Conservation (phyloP, 73 alveolate genomes). For the Urostyla sp. region DNA sequence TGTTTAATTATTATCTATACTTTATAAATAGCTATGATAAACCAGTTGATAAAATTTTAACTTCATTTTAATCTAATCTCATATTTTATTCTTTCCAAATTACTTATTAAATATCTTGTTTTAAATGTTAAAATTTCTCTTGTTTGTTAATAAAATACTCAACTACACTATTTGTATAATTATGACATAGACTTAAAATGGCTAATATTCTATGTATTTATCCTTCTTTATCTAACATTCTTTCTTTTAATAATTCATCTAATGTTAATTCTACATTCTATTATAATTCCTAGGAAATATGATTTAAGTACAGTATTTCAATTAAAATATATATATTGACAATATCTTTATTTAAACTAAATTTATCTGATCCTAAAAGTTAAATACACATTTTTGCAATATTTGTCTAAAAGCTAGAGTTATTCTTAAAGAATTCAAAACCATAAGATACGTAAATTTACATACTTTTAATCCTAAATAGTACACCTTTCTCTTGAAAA, state of each 20-base stretch:
- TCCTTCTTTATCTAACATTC: conserved; percentile 20
- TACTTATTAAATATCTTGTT: neutral
- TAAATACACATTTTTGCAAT: neutral
- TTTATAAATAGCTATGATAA: neutral
- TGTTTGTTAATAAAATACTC: conserved; percentile 11
- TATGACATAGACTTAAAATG: conserved; percentile 18
- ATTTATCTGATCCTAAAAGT: neutral
- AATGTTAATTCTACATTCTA: neutral
- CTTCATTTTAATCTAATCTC: neutral
- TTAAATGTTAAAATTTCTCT: neutral
- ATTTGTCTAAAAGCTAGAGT: neutral
- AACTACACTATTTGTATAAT: conserved; percentile 11
- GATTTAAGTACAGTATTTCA: conserved; percentile 13
- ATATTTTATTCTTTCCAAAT: neutral
- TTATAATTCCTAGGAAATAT: conserved; percentile 5
- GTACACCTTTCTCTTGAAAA: neutral
- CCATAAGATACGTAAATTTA: conserved; percentile 14
- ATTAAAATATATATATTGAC: neutral
- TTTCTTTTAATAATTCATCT: neutral
- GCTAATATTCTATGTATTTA: conserved; percentile 8
- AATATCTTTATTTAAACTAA: neutral
- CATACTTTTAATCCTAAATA: neutral
- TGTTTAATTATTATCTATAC: conserved; percentile 9
- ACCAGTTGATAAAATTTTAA: conserved; percentile 24
- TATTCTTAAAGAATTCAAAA: conserved; percentile 29